Base-by-base conservation (phyloP, 106 monocot species). In the Posidonia australis region DNA sequence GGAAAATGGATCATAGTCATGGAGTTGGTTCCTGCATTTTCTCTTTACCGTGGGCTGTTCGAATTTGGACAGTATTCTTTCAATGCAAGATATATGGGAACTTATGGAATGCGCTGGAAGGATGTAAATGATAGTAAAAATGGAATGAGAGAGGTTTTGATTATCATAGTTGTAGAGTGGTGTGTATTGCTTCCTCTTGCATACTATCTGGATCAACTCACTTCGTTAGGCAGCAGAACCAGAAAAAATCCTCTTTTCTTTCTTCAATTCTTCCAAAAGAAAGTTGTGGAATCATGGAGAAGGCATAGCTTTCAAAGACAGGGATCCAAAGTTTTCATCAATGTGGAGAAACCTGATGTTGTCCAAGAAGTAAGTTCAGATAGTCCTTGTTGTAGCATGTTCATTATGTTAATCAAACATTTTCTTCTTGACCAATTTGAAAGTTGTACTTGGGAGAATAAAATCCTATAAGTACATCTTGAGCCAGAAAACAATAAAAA, bases 1-100 rank as follows among this genome's bases (percentile, higher is more conserved):
- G 90, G 63, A 67, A 44, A 26, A 19, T 90, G 86, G 86, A 64
- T 86, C 13, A 17, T 73, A 54, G 72, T 90, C 19, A 68, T 90
- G 76, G 83, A 90, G 69, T 36, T 86, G 19, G 11, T 86, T 54
- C 90, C 91, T 24, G 83, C 70, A 57, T 91, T 91, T 62, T 81
- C 86, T 1, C 71, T 86, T 27, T 86, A 72, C 62, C 77, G 91
- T 20, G 91, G 91, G 4, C 58, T 86, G 25, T 91, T 86, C 56
- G 91, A 91, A 61, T 70, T 91, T 57, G 60, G 69, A n/a, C 66
- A 77, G 22, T 91, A 81, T 52, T 62, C 91, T 13, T 84, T 77
- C 58, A 32, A n/a, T 19, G 86, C 81, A 63, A 31, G 54, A 57
- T 30, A 46, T 42, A 77, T 75, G 79, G 78, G 76, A 22, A 84